These are phyloP conservation scores for Massariosphaeria phaeospora DNA, from an alignment of 495 filamentous ascomycete species.

Conservation along the genomic window DNA sequence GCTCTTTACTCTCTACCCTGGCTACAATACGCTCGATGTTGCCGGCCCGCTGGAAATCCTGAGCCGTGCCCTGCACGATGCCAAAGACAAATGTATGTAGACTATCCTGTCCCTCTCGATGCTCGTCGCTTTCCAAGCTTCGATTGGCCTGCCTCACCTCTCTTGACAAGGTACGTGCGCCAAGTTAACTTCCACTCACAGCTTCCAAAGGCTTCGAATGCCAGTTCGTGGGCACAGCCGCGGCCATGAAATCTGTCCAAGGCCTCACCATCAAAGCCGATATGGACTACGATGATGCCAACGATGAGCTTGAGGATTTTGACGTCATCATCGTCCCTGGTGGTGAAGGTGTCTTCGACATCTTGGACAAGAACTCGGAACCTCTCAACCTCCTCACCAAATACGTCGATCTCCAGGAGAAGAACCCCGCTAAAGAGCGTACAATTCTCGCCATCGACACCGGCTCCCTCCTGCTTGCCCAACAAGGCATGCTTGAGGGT, in stretches of 20 bases:
- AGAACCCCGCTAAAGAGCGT: constrained; percentile 63
- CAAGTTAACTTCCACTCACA: too few relatives aligned
- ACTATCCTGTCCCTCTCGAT: neutral
- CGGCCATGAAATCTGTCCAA: constrained; percentile 41
- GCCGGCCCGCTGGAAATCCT: constrained; percentile 63
- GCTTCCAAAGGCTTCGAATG: constrained; percentile 46
- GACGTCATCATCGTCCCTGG: constrained; percentile 69
- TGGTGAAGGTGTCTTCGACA: constrained; percentile 46
- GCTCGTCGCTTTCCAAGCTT: neutral
- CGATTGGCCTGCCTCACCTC: constrained; percentile 10
- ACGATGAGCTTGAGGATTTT: constrained; percentile 60
- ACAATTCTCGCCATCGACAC: constrained; percentile 73
- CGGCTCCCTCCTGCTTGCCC: constrained; percentile 65
- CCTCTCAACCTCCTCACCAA: constrained; percentile 60
- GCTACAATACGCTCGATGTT: constrained; percentile 59
- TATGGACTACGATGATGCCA: constrained; percentile 55
- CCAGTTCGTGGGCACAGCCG: constrained; percentile 39
- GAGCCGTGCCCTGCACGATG: constrained; percentile 54
- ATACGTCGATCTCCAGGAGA: constrained; percentile 62
- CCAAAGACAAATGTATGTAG: constrained; percentile 52
- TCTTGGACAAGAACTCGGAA: constrained; percentile 56
- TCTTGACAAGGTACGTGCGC: neutral
- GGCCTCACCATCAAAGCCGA: constrained; percentile 46
- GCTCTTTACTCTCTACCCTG: constrained; percentile 47
- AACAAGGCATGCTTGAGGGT: constrained; percentile 65